Evolutionary conservation across 768 basidiomycete genomes (phyloP).

Genomic region (Tylopilus sp.): DNA sequence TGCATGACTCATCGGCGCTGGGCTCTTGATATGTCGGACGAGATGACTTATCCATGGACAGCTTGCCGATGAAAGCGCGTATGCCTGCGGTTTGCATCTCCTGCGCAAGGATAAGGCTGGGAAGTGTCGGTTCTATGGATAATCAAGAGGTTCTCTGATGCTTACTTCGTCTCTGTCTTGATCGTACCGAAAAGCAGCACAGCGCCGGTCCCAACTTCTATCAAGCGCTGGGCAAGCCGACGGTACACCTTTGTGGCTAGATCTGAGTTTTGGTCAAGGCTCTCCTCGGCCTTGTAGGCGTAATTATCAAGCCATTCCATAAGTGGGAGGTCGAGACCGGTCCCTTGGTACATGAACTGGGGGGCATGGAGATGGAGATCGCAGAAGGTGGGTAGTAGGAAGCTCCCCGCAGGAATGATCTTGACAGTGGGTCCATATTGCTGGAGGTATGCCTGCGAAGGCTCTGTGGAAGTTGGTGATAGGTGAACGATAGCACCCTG

Average conservation of each 20-base stretch:
- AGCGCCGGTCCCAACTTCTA: constrained; percentile 72
- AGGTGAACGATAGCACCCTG: constrained; percentile 52
- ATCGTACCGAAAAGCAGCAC: constrained; percentile 84
- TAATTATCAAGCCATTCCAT: constrained; percentile 84
- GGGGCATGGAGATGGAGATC: constrained; percentile 88
- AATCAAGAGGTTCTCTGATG: background rate
- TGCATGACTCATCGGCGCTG: constrained; percentile 46
- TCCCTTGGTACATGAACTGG: constrained; percentile 86
- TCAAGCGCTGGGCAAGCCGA: constrained; percentile 60
- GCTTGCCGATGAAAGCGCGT: constrained; percentile 82
- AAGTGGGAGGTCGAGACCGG: constrained; percentile 77
- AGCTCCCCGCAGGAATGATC: constrained; percentile 49
- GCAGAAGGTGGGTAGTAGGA: constrained; percentile 75
- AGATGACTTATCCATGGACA: constrained; percentile 84
- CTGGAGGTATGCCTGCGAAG: constrained; percentile 35
- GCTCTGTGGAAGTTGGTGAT: constrained; percentile 33
- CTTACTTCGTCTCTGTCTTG: constrained; percentile 77
- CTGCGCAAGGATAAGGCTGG: constrained; percentile 73
- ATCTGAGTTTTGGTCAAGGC: constrained; percentile 56
- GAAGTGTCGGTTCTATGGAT: background rate
- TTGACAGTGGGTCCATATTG: constrained; percentile 17
- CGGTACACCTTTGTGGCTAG: constrained; percentile 68
- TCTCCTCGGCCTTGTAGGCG: constrained; percentile 78
- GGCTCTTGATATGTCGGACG: constrained; percentile 69
- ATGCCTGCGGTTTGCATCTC: constrained; percentile 70